Conservation (phyloP, 2,329 filamentous ascomycete species). For the Decorospora gaudefroyi region DNA sequence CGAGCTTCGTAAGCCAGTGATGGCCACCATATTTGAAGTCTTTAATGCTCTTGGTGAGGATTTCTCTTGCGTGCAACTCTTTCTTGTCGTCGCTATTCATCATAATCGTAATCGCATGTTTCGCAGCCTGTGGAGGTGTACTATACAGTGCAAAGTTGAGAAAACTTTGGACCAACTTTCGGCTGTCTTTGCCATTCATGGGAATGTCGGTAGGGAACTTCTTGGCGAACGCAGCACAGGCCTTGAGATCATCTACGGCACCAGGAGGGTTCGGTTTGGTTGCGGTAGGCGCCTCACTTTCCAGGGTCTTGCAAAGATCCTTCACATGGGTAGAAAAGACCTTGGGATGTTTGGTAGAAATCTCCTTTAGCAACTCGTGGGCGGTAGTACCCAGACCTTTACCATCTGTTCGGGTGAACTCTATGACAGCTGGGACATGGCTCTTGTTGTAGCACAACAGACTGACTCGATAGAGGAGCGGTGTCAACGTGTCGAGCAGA, state of each 20-base stretch:
- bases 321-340: slow-evolving; percentile 92
- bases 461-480: slow-evolving; percentile 80
- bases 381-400: slow-evolving; percentile 76
- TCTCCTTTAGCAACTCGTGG: slow-evolving; percentile 88
- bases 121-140: slow-evolving; percentile 78
- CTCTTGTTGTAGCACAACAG: slow-evolving; percentile 92
- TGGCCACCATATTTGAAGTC: slow-evolving; percentile 72
- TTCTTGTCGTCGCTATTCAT: slow-evolving; percentile 76
- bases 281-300: slow-evolving; percentile 75
- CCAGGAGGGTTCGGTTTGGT: slow-evolving; percentile 69
- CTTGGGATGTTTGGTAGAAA: slow-evolving; percentile 84
- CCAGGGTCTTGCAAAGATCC: slow-evolving; percentile 84
- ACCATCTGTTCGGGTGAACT: slow-evolving; percentile 81
- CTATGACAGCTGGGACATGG: slow-evolving; percentile 87
- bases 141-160: slow-evolving; percentile 83
- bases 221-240: slow-evolving; percentile 87
- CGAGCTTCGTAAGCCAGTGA: slow-evolving; percentile 74
- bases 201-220: slow-evolving; percentile 85
- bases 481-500: slow-evolving; percentile 77
- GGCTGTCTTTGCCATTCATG: slow-evolving; percentile 59
- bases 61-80: slow-evolving; percentile 82
- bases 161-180: slow-evolving; percentile 79
- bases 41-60: slow-evolving; percentile 75
- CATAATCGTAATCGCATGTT: slow-evolving; percentile 91
- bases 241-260: slow-evolving; percentile 89